Conservation (phyloP, 495 filamentous ascomycete genomes). For the Alectoria sarmentosa region DNA sequence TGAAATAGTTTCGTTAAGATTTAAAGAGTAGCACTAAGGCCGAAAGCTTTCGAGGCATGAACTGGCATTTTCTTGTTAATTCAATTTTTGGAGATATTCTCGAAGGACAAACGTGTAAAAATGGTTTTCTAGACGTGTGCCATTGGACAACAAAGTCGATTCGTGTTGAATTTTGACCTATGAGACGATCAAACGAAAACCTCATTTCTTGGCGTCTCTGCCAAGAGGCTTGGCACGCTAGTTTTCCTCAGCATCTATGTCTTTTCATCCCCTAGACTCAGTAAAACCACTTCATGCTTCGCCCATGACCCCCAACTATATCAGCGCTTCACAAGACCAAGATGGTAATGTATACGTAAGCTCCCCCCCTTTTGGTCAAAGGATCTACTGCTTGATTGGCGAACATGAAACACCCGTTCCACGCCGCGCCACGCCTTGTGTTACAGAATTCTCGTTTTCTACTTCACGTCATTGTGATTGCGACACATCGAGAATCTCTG, state of each 20-base stretch:
- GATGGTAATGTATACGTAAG: neutral
- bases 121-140: too few relatives aligned
- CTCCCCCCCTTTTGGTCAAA: neutral
- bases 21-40: too few relatives aligned
- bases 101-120: too few relatives aligned
- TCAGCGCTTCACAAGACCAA: neutral
- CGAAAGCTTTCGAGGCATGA: too few relatives aligned
- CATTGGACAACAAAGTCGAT: too few relatives aligned
- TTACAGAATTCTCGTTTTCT: neutral
- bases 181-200: too few relatives aligned
- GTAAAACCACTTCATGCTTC: neutral
- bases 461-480: neutral
- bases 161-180: too few relatives aligned
- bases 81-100: too few relatives aligned
- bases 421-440: too few relatives aligned
- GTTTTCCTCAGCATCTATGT: neutral
- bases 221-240: slow-evolving; percentile 1
- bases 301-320: neutral
- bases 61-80: too few relatives aligned
- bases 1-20: too few relatives aligned
- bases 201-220: neutral
- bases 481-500: neutral
- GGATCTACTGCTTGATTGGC: neutral
- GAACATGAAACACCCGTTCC: neutral
- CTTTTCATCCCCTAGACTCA: neutral